These are phyloP conservation scores for Capronia epimyces DNA, from an alignment of 2,329 filamentous ascomycete genomes.

Conservation along the genomic window DNA sequence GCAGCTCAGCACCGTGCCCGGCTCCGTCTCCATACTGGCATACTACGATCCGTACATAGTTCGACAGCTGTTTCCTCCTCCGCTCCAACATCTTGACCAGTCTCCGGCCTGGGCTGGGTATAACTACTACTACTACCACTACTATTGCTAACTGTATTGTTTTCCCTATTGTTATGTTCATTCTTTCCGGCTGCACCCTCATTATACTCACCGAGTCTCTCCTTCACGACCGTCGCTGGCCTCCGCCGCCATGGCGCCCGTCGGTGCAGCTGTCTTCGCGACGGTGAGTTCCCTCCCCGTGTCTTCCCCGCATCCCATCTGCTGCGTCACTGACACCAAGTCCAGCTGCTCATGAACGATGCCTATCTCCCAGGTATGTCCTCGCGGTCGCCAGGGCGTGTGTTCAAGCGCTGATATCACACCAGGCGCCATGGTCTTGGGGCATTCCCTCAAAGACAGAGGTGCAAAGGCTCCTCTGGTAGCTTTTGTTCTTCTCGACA, in stretches of 20 bases:
- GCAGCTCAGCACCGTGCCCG: too few relatives aligned
- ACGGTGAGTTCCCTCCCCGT: conserved; percentile 23
- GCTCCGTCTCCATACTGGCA: too few relatives aligned
- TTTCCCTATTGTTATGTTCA: not conserved
- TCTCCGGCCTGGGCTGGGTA: not conserved
- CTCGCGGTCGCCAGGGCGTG: conserved; percentile 15
- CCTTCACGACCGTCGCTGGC: conserved; percentile 6
- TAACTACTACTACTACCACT: not conserved
- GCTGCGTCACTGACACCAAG: conserved; percentile 14
- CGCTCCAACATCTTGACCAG: not conserved
- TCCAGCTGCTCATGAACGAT: conserved; percentile 84
- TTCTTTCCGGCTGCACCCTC: not conserved
- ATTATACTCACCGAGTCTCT: not conserved
- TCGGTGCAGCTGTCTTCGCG: conserved; percentile 29
- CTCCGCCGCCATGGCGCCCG: conserved; percentile 27
- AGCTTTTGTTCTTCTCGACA: conserved; percentile 75
- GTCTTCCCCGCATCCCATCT: conserved; percentile 15
- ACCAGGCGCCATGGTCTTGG: conserved; percentile 82
- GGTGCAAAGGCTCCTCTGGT: conserved; percentile 81
- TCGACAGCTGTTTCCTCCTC: not conserved
- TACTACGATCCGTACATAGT: too few relatives aligned
- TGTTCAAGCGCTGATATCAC: conserved; percentile 15
- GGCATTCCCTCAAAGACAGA: conserved; percentile 88
- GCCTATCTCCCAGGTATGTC: conserved; percentile 79
- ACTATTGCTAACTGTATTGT: not conserved